Evolutionary conservation across 208 protist species (phyloP), one percentile per base, ranked within the genome.

Genomic region (Acanthamoeba polyphaga): DNA sequence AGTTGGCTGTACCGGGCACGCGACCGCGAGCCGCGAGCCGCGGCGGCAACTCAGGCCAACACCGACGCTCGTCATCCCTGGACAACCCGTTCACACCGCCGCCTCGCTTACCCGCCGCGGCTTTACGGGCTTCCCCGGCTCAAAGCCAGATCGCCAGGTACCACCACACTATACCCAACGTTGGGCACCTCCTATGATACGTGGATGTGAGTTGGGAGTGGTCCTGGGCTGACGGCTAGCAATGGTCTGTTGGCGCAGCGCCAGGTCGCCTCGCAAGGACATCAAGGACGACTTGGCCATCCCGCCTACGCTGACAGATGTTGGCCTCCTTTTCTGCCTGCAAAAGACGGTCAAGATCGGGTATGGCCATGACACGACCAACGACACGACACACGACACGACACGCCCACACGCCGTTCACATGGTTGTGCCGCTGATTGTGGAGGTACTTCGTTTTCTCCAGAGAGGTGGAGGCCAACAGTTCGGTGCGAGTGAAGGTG

Each of bases 381-480:
- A 32, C 24, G 64, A 10, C n/a, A 32, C n/a, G 9, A 32, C 17
- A 70, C 55, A 60, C 22, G 55, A 24, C 55, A 5, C 13, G 55
- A 62, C 15, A 5, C 22, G 55, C 7, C 24, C 55, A 62, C 38
- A 38, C 38, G 34, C 34, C 34, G 38, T 38, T 38, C 38, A 38
- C 38, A 3, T 38, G 38, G 38, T 3, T 3, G 38, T 38, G 38
- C 38, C 0, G 38, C 17, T 68, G 17, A n/a, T 7, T 13, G 0
- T 8, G 6, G 17, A n/a, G 32, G 29, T 1, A 7, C 15, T 43
- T 80, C 72, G 27, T 8, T 29, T 29, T 29, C 12, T 76, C 29
- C 51, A 88, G 80, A 17, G 80, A 88, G 51, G 80, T 88, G 51
- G 80, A 88, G 80, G 80, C 80, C 43, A 88, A 88, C 80, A 88